Base-by-base conservation (phyloP, 2,329 filamentous ascomycete species). In the Coleophoma cylindrospora region DNA sequence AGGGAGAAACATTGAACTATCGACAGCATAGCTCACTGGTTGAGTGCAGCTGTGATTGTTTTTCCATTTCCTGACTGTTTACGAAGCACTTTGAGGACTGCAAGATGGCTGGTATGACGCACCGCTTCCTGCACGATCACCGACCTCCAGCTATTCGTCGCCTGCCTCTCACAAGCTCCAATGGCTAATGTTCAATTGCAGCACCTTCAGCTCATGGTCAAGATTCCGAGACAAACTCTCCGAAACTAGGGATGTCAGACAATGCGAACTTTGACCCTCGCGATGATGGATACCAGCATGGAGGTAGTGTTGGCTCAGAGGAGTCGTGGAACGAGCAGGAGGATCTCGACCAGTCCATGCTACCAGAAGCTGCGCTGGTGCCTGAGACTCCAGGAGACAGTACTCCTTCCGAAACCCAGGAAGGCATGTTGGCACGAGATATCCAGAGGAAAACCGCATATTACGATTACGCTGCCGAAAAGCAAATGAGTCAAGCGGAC, bases 401-500 rank as follows among this genome's bases (percentile, higher is more conserved):
- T 27, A 61, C 60, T 3, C 57, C 58, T 13, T 53, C 57, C 17
- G 53, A 55, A n/a, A 50, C 43, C 14, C 47, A 57, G 21, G 59
- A 62, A 36, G 81, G 80, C 49, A 80, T 85, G 74, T 72, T 86
- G 10, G 72, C 74, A 19, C 74, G 82, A 54, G 82, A 86, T 62
- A 65, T 81, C 47, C 81, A 80, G 34, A 77, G 77, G 53, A 86
- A 85, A 65, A 96, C 91, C 9, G 89, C 91, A 17, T 95, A 91
- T 65, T 96, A 95, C 71, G 91, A 96, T 68, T 90, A 92, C 63
- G 86, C 92, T 47, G 88, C 89, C 48, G 94, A 99, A 70, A 95
- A 94, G 62, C 89, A 92, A 64, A 87, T 96, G 83, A 95, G 87
- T 63, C 91, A 96, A 68, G 86, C 89, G 22, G 94, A 99, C 66